A percentile compares a stretch with the other conserved stretches of the same genome.
phyloP scores from a whole-genome alignment of 2,329 filamentous ascomycete species.

The Pseudogymnoascus sp. region DNA sequence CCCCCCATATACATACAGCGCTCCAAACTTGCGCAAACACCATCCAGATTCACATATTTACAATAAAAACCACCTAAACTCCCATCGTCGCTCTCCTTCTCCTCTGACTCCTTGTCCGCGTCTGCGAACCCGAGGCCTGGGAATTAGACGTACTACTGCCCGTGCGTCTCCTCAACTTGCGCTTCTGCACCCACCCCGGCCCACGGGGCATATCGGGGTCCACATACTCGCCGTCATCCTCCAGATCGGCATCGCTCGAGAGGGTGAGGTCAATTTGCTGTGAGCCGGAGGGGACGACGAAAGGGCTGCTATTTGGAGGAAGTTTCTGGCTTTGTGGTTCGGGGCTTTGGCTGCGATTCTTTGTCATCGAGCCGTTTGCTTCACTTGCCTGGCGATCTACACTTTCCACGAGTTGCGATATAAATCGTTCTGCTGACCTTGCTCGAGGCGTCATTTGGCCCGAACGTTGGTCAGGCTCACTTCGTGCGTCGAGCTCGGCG shows the following conservation, averaged over 20 bases:
- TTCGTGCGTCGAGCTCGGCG: conserved; percentile 12
- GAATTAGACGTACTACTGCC: conserved; percentile 19
- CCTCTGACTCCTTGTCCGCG: conserved; percentile 17
- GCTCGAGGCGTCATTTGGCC: conserved; percentile 18
- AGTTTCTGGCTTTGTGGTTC: not conserved
- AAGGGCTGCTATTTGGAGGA: conserved; percentile 16
- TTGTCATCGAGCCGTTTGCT: not conserved
- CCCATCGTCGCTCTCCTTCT: conserved; percentile 17
- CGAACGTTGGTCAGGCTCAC: conserved; percentile 16
- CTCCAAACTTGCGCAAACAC: not conserved
- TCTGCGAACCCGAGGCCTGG: conserved; percentile 26
- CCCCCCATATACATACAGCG: not conserved
- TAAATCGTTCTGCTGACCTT: not conserved
- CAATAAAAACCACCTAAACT: conserved; percentile 31
- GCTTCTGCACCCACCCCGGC: conserved; percentile 13
- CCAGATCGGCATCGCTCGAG: conserved; percentile 20
- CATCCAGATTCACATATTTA: not conserved
- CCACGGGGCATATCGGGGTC: not conserved
- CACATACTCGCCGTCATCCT: conserved; percentile 19
- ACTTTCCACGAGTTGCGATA: not conserved
- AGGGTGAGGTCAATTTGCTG: conserved; percentile 32
- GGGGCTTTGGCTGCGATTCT: not conserved
- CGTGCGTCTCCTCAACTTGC: conserved; percentile 17
- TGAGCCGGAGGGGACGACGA: conserved; percentile 29
- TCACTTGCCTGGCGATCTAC: not conserved